These are phyloP conservation scores for Sporothrix brasiliensis DNA, from an alignment of 2,329 filamentous ascomycete species.

Conservation along the genomic window DNA sequence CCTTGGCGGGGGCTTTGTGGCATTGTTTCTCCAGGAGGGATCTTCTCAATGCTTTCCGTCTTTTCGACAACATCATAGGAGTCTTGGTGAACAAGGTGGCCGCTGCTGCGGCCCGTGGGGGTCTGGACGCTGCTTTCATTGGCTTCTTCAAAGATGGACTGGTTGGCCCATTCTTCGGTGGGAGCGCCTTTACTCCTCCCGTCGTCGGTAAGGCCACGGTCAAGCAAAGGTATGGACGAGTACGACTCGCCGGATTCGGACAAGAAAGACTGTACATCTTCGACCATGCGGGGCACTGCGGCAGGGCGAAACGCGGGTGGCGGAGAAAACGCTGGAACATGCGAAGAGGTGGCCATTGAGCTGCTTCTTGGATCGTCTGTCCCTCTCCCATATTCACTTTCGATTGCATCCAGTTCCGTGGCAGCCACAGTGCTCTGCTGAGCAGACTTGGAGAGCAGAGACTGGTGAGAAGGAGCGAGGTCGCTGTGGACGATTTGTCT, in stretches of 20 bases:
- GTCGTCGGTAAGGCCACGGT: slow-evolving; percentile 64
- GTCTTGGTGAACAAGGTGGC: slow-evolving; percentile 42
- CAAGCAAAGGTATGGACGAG: slow-evolving; percentile 74
- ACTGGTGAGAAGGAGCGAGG: not conserved
- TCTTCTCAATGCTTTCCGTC: slow-evolving; percentile 56
- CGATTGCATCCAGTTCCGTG: not conserved
- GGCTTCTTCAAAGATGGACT: slow-evolving; percentile 57
- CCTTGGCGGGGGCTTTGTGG: slow-evolving; percentile 39
- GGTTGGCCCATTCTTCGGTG: slow-evolving; percentile 57
- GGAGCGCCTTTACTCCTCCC: slow-evolving; percentile 46
- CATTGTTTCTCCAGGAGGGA: slow-evolving; percentile 44
- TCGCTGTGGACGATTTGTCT: slow-evolving; percentile 48
- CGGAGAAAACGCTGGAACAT: slow-evolving; percentile 20
- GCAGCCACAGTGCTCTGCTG: slow-evolving; percentile 5
- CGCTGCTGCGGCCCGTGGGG: slow-evolving; percentile 34
- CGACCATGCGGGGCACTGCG: slow-evolving; percentile 38
- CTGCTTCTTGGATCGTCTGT: not conserved
- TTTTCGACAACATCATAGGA: slow-evolving; percentile 61
- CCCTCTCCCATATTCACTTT: not conserved
- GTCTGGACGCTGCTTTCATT: slow-evolving; percentile 38
- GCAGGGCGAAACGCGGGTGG: slow-evolving; percentile 20
- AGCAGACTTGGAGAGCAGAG: not conserved
- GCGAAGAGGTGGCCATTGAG: slow-evolving; percentile 31
- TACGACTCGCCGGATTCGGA: slow-evolving; percentile 73
- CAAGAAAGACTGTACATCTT: slow-evolving; percentile 52